Percentiles rank a stretch among this genome's conserved stretches.
Evolutionary conservation across 257 asterid genomes (phyloP).

Genomic region (Asclepias syriaca): DNA sequence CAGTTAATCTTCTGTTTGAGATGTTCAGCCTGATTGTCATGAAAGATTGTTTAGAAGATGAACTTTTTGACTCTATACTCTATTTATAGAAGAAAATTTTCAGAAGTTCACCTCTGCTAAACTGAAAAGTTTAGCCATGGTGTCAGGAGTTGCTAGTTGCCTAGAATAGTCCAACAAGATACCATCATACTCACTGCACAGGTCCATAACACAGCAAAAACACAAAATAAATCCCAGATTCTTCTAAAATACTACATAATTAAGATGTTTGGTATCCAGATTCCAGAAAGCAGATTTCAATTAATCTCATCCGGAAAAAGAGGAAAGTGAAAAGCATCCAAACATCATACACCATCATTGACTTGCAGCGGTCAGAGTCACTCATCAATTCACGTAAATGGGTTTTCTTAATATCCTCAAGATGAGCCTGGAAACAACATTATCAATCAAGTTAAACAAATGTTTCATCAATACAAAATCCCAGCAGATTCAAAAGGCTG

Average conservation of each 20-base stretch:
- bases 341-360: conserved; percentile 75
- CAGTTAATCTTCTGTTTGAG: conserved; percentile 73
- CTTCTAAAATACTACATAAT: not conserved
- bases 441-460: conserved; percentile 1
- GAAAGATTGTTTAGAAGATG: conserved; percentile 21
- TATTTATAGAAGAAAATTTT: conserved; percentile 4
- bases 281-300: not conserved
- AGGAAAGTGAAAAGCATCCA: not conserved
- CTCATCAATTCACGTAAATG: conserved; percentile 86
- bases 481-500: not conserved
- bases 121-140: conserved; percentile 55
- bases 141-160: conserved; percentile 71
- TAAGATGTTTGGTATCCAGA: not conserved
- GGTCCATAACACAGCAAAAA: conserved; percentile 2
- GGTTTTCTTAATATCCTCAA: conserved; percentile 67
- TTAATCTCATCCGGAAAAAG: not conserved
- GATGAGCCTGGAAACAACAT: conserved; percentile 55
- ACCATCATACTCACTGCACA: conserved; percentile 70
- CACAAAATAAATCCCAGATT: not conserved
- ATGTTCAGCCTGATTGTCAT: conserved; percentile 61
- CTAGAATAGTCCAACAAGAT: conserved; percentile 81
- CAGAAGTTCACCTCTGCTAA: conserved; percentile 70
- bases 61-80: not conserved
- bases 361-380: conserved; percentile 65
- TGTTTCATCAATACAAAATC: not conserved